Base-by-base conservation (phyloP, 768 basidiomycete genomes). In the Cystoderma amianthinum region DNA sequence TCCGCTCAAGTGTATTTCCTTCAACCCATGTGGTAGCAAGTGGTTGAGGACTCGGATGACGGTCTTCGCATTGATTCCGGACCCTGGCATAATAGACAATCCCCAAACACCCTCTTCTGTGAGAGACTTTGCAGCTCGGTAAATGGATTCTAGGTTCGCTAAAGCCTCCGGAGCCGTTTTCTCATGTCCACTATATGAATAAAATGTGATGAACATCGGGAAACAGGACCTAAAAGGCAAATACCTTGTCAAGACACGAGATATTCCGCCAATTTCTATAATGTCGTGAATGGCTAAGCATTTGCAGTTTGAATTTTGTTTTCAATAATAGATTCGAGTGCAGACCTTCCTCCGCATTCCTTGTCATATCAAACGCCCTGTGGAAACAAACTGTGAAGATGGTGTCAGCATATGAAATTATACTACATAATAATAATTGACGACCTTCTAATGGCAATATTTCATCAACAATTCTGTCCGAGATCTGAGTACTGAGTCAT, bases 221-320 rank as follows among this genome's bases (percentile, higher is more conserved):
- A 23, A 42, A 16, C 24, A 24, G 9, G 23, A 18, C 18, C 36
- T 1, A 32, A 15, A 25, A 19, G n/a, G n/a, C 12, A 36, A 52
- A 20, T 53, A 82, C 88, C 88, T 89, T 10, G 89, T 89, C 39
- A 91, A 56, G 45, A 92, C 72, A 19, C 89, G 76, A n/a, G 80
- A 79, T 36, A 91, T 69, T 1, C 82, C 82, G 19, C 68, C 63
- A 21, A 87, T 76, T 17, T 61, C 61, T 34, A 65, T 65, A n/a
- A 85, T 62, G 36, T 74, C 68, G 17, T 57, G 57, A 18, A 76
- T 48, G 5, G 73, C 75, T 78, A 40, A 13, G 22, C 38, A 39
- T 47, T 25, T 16, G 10, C 16, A n/a, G 30, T 17, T 10, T 25
- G 18, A 38, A 39, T 12, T 13, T 23, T 19, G 11, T 19, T 12